Evolutionary conservation across 2,329 filamentous ascomycete species (phyloP), one percentile per base, ranked within the genome.

Genomic region (Fusarium vanettenii): DNA sequence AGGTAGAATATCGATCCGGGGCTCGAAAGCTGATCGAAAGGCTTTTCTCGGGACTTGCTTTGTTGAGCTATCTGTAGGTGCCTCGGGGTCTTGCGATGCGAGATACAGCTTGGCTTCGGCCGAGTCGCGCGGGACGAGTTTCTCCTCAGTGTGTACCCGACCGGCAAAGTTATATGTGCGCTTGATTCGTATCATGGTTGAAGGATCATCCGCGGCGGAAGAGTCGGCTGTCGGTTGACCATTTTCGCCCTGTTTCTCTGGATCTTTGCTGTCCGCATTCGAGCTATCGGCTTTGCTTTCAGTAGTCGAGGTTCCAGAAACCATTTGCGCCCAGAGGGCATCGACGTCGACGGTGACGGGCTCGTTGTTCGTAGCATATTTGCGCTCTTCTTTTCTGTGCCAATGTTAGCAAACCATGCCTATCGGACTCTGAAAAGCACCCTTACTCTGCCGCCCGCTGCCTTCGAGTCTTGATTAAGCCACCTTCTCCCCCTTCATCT

Each of bases 131-230:
- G 90, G 85, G 1, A 95, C 91, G 13, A 92, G 84, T 80, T 93
- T 94, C 79, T 94, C 91, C 78, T 95, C 93, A 0, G 89, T 92
- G 77, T 93, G 91, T 14, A 92, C 87, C 77, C 92, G 90, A 33
- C 93, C 93, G 39, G 93, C 93, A 76, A 95, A 95, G 76, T 92
- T 93, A 83, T 94, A 94, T 16, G 90, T 92, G 33, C 92, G 90
- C 77, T 91, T 93, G 71, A 95, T 92, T 70, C 88, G 89, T 76
- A 94, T 86, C 83, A 86, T 87, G 6, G 83, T 80, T 3, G 83
- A 74, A 6, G 80, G 57, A 2, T 82, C 81, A n/a, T 74, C 75
- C 60, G 66, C 25, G 25, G 33, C 18, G 5, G 33, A 16, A 10
- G 57, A 6, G 6, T 57, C 48, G 14, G 35, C 7, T 11, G 16